Percentiles rank a stretch among this genome's conserved stretches.
These are phyloP conservation scores for Cynara cardunculus DNA, from an alignment of 129 eudicot genomes.

Conservation along the genomic window DNA sequence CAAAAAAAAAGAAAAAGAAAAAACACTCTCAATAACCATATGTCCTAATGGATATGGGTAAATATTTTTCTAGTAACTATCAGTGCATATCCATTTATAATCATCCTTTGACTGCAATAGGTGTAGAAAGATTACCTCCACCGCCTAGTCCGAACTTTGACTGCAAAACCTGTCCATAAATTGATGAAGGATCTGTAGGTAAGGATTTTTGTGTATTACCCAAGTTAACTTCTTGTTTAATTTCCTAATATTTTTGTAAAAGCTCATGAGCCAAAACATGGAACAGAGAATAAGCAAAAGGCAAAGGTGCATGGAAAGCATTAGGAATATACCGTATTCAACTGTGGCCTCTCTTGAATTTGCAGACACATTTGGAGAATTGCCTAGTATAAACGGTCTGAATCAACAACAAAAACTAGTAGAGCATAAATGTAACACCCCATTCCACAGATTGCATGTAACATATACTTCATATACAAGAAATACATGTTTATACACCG, in stretches of 20 bases:
- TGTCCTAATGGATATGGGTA: not conserved
- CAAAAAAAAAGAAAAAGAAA: not conserved
- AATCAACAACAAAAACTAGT: conserved; percentile 33
- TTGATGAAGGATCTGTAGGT: conserved; percentile 75
- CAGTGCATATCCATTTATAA: not conserved
- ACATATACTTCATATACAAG: too few species aligned
- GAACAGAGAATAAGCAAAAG: conserved; percentile 1
- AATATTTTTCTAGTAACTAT: not conserved
- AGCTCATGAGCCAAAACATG: not conserved
- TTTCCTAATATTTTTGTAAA: conserved; percentile 47
- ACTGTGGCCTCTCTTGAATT: conserved; percentile 72
- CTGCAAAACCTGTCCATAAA: conserved; percentile 81
- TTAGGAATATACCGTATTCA: conserved; percentile 42
- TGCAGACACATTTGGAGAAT: conserved; percentile 65
- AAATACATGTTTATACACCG: too few species aligned
- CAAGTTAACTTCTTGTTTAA: conserved; percentile 64
- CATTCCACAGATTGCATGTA: too few species aligned
- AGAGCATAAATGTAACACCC: too few species aligned
- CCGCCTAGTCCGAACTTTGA: conserved; percentile 75
- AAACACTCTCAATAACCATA: not conserved
- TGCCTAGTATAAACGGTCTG: conserved; percentile 77
- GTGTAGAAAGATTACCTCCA: not conserved
- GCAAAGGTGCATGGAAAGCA: not conserved
- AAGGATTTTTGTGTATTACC: conserved; percentile 63
- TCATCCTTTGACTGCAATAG: not conserved